Percentiles rank a stretch among this genome's conserved stretches.
These are phyloP conservation scores for Aspergillus ibericus DNA, from an alignment of 2,329 filamentous ascomycete genomes.

Conservation along the genomic window DNA sequence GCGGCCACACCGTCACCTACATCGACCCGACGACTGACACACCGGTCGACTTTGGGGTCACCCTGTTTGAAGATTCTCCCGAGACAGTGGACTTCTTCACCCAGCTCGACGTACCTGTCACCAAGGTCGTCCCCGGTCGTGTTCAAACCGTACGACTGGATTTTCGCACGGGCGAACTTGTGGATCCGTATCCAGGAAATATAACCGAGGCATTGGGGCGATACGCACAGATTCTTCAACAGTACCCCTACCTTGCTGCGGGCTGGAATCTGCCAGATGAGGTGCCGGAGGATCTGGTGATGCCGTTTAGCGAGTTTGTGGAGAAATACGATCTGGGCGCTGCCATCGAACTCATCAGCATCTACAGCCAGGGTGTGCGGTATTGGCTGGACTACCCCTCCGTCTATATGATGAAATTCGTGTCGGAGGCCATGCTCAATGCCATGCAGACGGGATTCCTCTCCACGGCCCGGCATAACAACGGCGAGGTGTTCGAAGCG, in stretches of 20 bases:
- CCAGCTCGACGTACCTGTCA: constrained; percentile 21
- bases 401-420: constrained; percentile 25
- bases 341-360: constrained; percentile 19
- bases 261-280: constrained; percentile 29
- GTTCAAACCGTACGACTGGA: constrained; percentile 12
- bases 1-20: constrained; percentile 30
- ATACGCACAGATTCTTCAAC: constrained; percentile 17
- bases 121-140: neutral
- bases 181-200: constrained; percentile 14
- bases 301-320: constrained; percentile 31
- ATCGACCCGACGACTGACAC: constrained; percentile 19
- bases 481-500: constrained; percentile 42
- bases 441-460: constrained; percentile 31
- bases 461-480: constrained; percentile 39
- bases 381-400: constrained; percentile 23
- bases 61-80: constrained; percentile 23
- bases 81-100: constrained; percentile 24
- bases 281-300: constrained; percentile 31
- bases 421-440: constrained; percentile 32
- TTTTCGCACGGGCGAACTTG: constrained; percentile 23
- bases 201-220: constrained; percentile 9
- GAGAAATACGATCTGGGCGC: constrained; percentile 25
- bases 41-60: constrained; percentile 32
- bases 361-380: constrained; percentile 20
- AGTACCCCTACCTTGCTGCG: constrained; percentile 26